Conservation (phyloP, 352 stramenopile genomes). For the Stephanocyclus meneghinianus region DNA sequence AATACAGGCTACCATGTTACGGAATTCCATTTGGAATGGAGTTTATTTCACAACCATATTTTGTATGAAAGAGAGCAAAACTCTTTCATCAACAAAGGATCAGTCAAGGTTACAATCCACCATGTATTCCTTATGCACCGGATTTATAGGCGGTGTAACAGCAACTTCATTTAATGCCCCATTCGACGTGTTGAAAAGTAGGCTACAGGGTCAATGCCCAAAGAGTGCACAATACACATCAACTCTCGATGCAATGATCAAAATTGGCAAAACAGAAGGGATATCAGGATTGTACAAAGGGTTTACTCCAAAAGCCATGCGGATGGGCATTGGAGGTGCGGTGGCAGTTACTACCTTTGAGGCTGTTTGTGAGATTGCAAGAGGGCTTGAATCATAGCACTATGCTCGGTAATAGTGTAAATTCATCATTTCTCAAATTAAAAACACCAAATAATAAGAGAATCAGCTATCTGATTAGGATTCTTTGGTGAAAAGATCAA, state of each 20-base stretch:
- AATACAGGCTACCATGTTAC: slow-evolving; percentile 25
- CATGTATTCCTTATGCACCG: slow-evolving; percentile 21
- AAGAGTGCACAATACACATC: slow-evolving; percentile 30
- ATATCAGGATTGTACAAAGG: slow-evolving; percentile 35
- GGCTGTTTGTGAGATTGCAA: slow-evolving; percentile 29
- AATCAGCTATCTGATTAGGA: too few species aligned
- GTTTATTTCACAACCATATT: slow-evolving; percentile 46
- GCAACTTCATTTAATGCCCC: slow-evolving; percentile 39
- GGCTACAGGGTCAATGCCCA: slow-evolving; percentile 33
- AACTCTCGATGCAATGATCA: slow-evolving; percentile 25
- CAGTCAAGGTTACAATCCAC: slow-evolving; percentile 19
- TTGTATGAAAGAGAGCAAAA: slow-evolving; percentile 21
- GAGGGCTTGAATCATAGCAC: slow-evolving; percentile 8
- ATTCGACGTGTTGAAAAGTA: slow-evolving; percentile 40
- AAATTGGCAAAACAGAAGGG: slow-evolving; percentile 26
- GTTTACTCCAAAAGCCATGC: slow-evolving; percentile 34
- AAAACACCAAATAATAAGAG: too few species aligned
- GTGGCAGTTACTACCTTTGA: slow-evolving; percentile 43
- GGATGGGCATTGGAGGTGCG: slow-evolving; percentile 35
- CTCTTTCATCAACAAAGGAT: neutral
- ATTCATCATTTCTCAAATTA: too few species aligned
- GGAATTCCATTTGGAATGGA: slow-evolving; percentile 42
- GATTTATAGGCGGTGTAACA: slow-evolving; percentile 29
- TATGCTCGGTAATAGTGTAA: neutral
- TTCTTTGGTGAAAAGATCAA: too few species aligned